Base-by-base conservation (phyloP, 768 basidiomycete species). In the Tulasnella sp. region DNA sequence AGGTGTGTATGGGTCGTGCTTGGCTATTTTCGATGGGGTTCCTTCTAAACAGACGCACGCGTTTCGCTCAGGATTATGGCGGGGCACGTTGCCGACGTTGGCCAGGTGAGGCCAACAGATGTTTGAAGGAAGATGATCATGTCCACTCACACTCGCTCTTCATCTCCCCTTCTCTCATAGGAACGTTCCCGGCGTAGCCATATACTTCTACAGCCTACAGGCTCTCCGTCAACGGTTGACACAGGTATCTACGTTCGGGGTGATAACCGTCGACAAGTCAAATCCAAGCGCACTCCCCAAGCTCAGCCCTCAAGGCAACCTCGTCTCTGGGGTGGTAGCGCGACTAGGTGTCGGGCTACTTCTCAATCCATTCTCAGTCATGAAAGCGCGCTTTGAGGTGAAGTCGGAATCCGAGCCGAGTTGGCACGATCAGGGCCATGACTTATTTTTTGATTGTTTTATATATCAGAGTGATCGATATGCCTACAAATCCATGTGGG, bases 321-420 rank as follows among this genome's bases (percentile, higher is more conserved):
- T 96, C 0, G 59, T 93, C 15, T 84, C 92, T 0, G 93, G 93
- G 2, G 92, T 90, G 0, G 79, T 85, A 0, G 80, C 87, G 0
- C 81, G 93, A 61, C 80, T 90, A 10, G 75, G 72, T 0, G 85
- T 94, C 1, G 92, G 93, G 1, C 81, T 93, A 65, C 59, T 92
- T 1, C 67, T 97, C 61, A 97, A 93, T 68, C 93, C 93, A 0
- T 82, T 96, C 64, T 85, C 93, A 3, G 82, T 97, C 17, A 72
- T 96, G 48, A 97, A 97, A 72, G 88, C 91, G 22, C 82, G 92
- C 21, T 93, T 84, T 64, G 93, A 97, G 81, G 92, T 85, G 50
- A 15, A 69, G 66, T 2, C 24, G 22, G 22, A 46, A 17, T 50
- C 25, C 53, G 42, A n/a, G n/a, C n/a, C n/a, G n/a, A n/a, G n/a